These are phyloP conservation scores for Beauveria sp. DNA, from an alignment of 2,329 filamentous ascomycete species.

Conservation along the genomic window DNA sequence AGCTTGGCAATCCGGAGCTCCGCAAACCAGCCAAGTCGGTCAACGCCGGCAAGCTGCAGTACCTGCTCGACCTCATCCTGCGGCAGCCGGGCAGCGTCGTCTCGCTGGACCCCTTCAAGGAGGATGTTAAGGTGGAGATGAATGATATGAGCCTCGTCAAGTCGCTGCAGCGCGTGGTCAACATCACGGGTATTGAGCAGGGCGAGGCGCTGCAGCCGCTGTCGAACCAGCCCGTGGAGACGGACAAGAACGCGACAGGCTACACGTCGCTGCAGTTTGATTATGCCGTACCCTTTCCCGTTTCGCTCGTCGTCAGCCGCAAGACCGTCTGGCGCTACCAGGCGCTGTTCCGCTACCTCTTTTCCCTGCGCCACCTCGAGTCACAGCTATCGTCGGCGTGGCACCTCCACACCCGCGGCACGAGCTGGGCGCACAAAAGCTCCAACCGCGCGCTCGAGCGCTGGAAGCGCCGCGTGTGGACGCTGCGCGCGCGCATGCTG, in stretches of 20 bases:
- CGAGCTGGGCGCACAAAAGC: conserved; percentile 76
- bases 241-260: conserved; percentile 79
- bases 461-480: conserved; percentile 92
- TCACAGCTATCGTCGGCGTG: conserved; percentile 79
- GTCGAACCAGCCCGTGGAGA: conserved; percentile 59
- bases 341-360: conserved; percentile 85
- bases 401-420: conserved; percentile 77
- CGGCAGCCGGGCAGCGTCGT: conserved; percentile 95
- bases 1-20: conserved; percentile 81
- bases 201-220: conserved; percentile 74
- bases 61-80: conserved; percentile 86
- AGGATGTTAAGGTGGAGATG: conserved; percentile 96
- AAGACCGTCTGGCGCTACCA: conserved; percentile 98
- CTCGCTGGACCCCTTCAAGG: conserved; percentile 92
- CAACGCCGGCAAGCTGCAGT: conserved; percentile 90
- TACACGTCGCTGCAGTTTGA: conserved; percentile 92
- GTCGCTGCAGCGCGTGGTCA: conserved; percentile 91
- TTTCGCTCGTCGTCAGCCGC: conserved; percentile 89
- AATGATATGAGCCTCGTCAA: conserved; percentile 90
- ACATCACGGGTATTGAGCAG: conserved; percentile 90
- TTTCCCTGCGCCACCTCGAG: conserved; percentile 85
- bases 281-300: conserved; percentile 87
- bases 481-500: conserved; percentile 84
- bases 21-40: conserved; percentile 82
- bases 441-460: conserved; percentile 67